Evolutionary conservation across 2,329 filamentous ascomycete species (phyloP).

Genomic region (Zasmidium angulare): DNA sequence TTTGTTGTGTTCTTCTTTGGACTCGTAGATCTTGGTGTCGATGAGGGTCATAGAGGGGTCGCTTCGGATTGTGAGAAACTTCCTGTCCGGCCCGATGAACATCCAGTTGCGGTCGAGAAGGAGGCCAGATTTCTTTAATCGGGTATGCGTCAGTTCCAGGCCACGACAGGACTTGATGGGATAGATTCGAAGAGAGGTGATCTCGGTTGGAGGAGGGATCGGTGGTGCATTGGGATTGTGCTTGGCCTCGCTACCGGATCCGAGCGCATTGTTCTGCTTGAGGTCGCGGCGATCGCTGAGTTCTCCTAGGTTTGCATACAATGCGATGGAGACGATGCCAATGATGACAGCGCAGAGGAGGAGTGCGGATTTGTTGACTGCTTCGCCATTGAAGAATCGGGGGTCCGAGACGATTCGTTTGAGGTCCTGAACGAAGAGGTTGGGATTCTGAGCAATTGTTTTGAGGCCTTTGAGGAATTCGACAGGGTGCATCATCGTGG

Average conservation of each 20-base stretch:
- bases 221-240: slow-evolving; percentile 28
- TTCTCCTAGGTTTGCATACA: slow-evolving; percentile 27
- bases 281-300: slow-evolving; percentile 18
- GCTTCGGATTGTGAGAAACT: slow-evolving; percentile 64
- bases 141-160: slow-evolving; percentile 53
- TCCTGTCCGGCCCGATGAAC: slow-evolving; percentile 55
- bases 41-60: slow-evolving; percentile 64
- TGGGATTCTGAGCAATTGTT: background rate
- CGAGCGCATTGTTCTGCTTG: slow-evolving; percentile 23
- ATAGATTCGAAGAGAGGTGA: slow-evolving; percentile 57
- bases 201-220: slow-evolving; percentile 40
- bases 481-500: slow-evolving; percentile 1
- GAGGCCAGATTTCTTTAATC: slow-evolving; percentile 56
- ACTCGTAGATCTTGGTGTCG: slow-evolving; percentile 50
- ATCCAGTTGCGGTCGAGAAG: slow-evolving; percentile 67
- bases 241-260: slow-evolving; percentile 20
- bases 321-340: slow-evolving; percentile 24
- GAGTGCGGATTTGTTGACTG: slow-evolving; percentile 19
- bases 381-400: background rate
- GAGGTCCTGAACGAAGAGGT: slow-evolving; percentile 3
- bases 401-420: slow-evolving; percentile 2
- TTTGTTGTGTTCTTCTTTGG: slow-evolving; percentile 19
- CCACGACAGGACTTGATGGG: slow-evolving; percentile 68
- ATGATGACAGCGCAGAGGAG: slow-evolving; percentile 27
- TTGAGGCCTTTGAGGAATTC: background rate